Conservation (phyloP, 1,284 basidiomycete species). For the Puccinia triticina region DNA sequence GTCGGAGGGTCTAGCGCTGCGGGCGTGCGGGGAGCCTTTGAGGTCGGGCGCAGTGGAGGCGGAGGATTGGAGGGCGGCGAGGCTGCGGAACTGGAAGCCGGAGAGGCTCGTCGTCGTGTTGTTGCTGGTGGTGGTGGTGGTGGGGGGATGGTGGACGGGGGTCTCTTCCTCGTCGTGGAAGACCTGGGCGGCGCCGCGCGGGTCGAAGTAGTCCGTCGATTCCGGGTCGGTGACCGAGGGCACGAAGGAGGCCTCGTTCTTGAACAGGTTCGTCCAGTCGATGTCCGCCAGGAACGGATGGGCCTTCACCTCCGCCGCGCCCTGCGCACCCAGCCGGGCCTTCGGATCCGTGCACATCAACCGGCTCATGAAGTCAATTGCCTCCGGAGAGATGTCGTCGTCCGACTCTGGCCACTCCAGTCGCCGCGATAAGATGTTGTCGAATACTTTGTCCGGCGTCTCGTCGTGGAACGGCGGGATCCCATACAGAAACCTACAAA, state of each 20-base stretch:
- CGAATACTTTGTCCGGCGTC: constrained; percentile 94
- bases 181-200: constrained; percentile 84
- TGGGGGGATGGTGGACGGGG: constrained; percentile 60
- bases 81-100: constrained; percentile 1
- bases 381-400: constrained; percentile 72
- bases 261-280: constrained; percentile 89
- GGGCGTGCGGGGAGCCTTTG: constrained; percentile 53
- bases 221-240: constrained; percentile 93
- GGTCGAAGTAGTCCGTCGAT: constrained; percentile 98
- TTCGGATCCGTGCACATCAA: constrained; percentile 81
- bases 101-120: too few species aligned
- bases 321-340: constrained; percentile 79
- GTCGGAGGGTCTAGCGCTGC: constrained; percentile 65
- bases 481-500: constrained; percentile 77
- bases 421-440: constrained; percentile 94
- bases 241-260: constrained; percentile 88
- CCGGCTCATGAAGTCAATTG: constrained; percentile 85
- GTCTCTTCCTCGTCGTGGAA: constrained; percentile 81
- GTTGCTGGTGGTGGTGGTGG: neutral
- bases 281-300: constrained; percentile 89
- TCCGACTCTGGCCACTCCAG: constrained; percentile 73
- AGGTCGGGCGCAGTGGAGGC: constrained; percentile 36
- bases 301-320: constrained; percentile 87
- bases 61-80: neutral
- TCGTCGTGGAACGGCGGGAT: constrained; percentile 97